Conservation (phyloP, 208 protist species). For the Leishmania gerbilli region DNA sequence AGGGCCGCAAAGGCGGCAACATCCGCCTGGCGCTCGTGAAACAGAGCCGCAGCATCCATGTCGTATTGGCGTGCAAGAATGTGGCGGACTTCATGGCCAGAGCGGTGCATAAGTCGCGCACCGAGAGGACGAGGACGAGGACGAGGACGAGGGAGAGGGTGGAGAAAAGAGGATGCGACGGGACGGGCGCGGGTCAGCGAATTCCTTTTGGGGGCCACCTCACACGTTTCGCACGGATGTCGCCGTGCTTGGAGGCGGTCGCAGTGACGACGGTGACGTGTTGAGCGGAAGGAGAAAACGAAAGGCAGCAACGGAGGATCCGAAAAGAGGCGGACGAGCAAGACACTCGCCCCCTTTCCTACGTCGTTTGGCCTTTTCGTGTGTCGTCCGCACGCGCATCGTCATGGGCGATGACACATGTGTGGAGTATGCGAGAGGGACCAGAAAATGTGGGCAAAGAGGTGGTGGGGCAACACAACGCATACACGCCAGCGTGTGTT, state of each 20-base stretch:
- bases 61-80: neutral
- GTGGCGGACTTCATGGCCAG: neutral
- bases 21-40: slow-evolving; percentile 17
- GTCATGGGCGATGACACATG: neutral
- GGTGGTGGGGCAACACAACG: neutral
- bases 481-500: neutral
- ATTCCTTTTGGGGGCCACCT: neutral
- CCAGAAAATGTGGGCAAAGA: neutral
- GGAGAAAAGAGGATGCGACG: neutral
- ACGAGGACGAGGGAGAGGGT: neutral
- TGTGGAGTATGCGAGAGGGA: neutral
- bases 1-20: slow-evolving; percentile 15
- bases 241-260: neutral
- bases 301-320: neutral
- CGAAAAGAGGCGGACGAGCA: neutral
- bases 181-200: neutral
- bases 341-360: neutral
- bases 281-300: neutral
- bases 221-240: neutral
- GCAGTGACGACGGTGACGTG: neutral
- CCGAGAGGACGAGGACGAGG: neutral
- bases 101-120: neutral
- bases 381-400: neutral
- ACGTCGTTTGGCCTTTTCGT: neutral
- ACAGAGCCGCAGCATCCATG: slow-evolving; percentile 18